phyloP scores from a whole-genome alignment of 352 stramenopile species.

The Phytopythium kandeliae region DNA sequence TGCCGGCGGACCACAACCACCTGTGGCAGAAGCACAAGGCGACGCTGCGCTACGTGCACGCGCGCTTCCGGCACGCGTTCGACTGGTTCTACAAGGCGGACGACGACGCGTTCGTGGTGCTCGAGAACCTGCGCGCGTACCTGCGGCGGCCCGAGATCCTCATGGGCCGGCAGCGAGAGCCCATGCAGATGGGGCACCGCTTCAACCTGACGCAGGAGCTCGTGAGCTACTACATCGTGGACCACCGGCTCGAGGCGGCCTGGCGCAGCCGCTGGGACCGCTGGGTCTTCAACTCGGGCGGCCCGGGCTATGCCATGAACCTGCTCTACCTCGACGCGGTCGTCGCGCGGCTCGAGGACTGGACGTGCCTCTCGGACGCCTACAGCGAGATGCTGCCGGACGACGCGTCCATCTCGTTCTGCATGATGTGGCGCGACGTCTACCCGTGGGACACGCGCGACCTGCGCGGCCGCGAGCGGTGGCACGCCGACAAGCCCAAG shows the following conservation, averaged over 20 bases:
- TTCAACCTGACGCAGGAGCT: conserved; percentile 71
- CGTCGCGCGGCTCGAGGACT: conserved; percentile 42
- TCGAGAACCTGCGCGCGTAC: conserved; percentile 74
- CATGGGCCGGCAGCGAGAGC: conserved; percentile 37
- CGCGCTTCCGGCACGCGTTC: conserved; percentile 67
- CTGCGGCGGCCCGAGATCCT: conserved; percentile 58
- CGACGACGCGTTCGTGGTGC: conserved; percentile 77
- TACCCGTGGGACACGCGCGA: conserved; percentile 75
- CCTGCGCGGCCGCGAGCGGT: conserved; percentile 58
- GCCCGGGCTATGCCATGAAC: conserved; percentile 77
- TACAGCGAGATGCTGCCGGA: conserved; percentile 74
- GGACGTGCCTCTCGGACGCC: conserved; percentile 55
- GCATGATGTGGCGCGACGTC: conserved; percentile 78
- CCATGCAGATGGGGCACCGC: conserved; percentile 75
- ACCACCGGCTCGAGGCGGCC: conserved; percentile 45
- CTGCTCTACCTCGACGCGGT: conserved; percentile 68
- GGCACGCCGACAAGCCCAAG: conserved; percentile 67
- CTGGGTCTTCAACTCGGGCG: conserved; percentile 81
- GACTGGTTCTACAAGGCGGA: conserved; percentile 88
- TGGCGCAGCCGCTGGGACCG: conserved; percentile 53
- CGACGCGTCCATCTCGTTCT: conserved; percentile 79
- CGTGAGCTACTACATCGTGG: conserved; percentile 76
- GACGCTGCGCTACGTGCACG: conserved; percentile 62
- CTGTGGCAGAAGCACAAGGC: conserved; percentile 82
- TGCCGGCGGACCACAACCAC: conserved; percentile 72